Percentiles rank a stretch among this genome's conserved stretches.
Conservation (phyloP, 179 eudicot species). For the Corrigiola litoralis region DNA sequence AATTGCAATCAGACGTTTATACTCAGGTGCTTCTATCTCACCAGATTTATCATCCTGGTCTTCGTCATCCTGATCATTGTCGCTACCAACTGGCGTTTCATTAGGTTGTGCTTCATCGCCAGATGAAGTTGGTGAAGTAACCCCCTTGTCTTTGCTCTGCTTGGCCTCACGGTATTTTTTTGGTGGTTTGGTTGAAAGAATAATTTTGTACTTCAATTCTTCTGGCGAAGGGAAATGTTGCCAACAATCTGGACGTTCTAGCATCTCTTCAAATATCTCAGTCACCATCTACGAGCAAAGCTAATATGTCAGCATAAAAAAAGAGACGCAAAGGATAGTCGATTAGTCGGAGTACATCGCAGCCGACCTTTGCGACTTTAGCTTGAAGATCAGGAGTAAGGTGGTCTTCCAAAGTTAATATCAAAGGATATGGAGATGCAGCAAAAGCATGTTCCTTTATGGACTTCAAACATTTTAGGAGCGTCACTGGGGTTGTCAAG, state of each 20-base stretch:
- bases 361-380: slow-evolving; percentile 50
- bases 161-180: slow-evolving; percentile 55
- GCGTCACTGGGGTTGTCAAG: slow-evolving; percentile 52
- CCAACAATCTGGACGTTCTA: slow-evolving; percentile 38
- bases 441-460: slow-evolving; percentile 51
- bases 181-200: slow-evolving; percentile 77
- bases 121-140: slow-evolving; percentile 28
- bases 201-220: slow-evolving; percentile 46
- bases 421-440: slow-evolving; percentile 47
- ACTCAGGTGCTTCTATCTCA: slow-evolving; percentile 30
- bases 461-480: slow-evolving; percentile 42
- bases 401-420: slow-evolving; percentile 58
- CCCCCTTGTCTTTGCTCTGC: slow-evolving; percentile 32
- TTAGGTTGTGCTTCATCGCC: slow-evolving; percentile 28
- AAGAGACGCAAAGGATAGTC: neutral
- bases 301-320: neutral
- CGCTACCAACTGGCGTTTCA: slow-evolving; percentile 27
- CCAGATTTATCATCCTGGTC: slow-evolving; percentile 38
- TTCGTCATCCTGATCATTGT: slow-evolving; percentile 47
- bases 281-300: slow-evolving; percentile 38
- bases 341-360: neutral
- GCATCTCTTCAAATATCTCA: slow-evolving; percentile 51
- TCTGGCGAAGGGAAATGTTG: slow-evolving; percentile 65
- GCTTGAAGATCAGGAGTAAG: slow-evolving; percentile 53
- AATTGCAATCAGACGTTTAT: slow-evolving; percentile 42